Percentiles rank a stretch among this genome's conserved stretches.
These are phyloP conservation scores for Piromyces finnis DNA, from an alignment of 192 early-diverging fungal genomes.

Conservation along the genomic window DNA sequence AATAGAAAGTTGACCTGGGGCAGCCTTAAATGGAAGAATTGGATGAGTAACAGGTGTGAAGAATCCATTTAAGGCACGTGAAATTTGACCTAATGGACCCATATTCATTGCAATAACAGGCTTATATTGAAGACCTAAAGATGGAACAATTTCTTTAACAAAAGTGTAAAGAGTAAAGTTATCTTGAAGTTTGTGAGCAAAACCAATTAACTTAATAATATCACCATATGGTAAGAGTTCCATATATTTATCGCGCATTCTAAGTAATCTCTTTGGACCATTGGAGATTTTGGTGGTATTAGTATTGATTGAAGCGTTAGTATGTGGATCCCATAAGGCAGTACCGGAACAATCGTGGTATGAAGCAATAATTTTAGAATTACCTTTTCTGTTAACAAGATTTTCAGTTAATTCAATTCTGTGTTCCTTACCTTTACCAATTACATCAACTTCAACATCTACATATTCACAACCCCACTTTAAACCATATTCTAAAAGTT, in stretches of 20 bases:
- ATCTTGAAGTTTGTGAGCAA: conserved; percentile 52
- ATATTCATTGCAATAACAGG: conserved; percentile 91
- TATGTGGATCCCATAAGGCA: background rate
- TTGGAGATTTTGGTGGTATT: background rate
- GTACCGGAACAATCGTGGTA: background rate
- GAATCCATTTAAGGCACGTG: conserved; percentile 72
- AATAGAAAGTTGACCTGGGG: conserved; percentile 83
- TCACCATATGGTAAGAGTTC: conserved; percentile 38
- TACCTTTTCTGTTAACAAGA: conserved; percentile 34
- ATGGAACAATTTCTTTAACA: conserved; percentile 16
- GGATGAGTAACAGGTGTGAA: conserved; percentile 90
- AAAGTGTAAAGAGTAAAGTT: conserved; percentile 69
- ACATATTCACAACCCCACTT: conserved; percentile 88
- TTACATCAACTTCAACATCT: conserved; percentile 57
- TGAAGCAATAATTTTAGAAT: conserved; percentile 57
- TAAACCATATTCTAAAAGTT: conserved; percentile 43
- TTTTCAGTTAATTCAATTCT: conserved; percentile 3
- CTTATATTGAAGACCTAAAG: conserved; percentile 8
- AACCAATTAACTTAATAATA: conserved; percentile 83
- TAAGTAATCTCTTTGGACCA: background rate
- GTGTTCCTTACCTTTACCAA: conserved; percentile 1
- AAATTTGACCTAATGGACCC: conserved; percentile 74
- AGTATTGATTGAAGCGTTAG: background rate
- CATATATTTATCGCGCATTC: conserved; percentile 1
- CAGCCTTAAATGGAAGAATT: conserved; percentile 55